A percentile compares a stretch with the other conserved stretches of the same genome.
Evolutionary conservation across 2,329 filamentous ascomycete genomes (phyloP).

Genomic region (Furcasterigmium furcatum): DNA sequence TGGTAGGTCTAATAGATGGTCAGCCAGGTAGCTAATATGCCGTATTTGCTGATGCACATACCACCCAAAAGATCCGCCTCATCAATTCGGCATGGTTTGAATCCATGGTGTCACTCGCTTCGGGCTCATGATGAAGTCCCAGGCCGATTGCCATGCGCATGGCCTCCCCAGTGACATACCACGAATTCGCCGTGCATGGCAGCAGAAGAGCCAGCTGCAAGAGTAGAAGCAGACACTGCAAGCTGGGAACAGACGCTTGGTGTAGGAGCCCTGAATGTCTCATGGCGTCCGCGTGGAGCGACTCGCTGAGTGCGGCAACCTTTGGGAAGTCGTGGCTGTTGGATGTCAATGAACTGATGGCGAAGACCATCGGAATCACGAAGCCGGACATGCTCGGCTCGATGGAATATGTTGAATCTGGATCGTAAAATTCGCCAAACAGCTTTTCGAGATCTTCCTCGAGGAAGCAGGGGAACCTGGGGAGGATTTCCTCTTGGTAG

Average conservation of each 20-base stretch:
- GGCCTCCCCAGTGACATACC: slow-evolving; percentile 16
- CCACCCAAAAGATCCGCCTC: slow-evolving; percentile 12
- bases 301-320: slow-evolving; percentile 15
- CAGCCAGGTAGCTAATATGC: too few relatives aligned
- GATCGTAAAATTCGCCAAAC: slow-evolving; percentile 12
- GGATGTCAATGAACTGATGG: slow-evolving; percentile 25
- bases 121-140: slow-evolving; percentile 16
- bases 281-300: slow-evolving; percentile 14
- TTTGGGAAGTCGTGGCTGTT: slow-evolving; percentile 26
- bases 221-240: slow-evolving; percentile 13
- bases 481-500: slow-evolving; percentile 13
- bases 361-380: slow-evolving; percentile 44
- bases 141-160: slow-evolving; percentile 17
- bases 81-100: slow-evolving; percentile 3
- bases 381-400: slow-evolving; percentile 19
- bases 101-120: neutral
- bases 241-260: slow-evolving; percentile 4
- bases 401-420: neutral
- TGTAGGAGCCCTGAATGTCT: slow-evolving; percentile 7
- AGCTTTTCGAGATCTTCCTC: slow-evolving; percentile 7
- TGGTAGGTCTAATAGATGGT: slow-evolving; percentile 7
- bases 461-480: slow-evolving; percentile 13
- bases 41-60: too few relatives aligned
- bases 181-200: slow-evolving; percentile 14
- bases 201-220: slow-evolving; percentile 14